Evolutionary conservation across 257 asterid species (phyloP).

Genomic region (Craterostigma plantagineum): DNA sequence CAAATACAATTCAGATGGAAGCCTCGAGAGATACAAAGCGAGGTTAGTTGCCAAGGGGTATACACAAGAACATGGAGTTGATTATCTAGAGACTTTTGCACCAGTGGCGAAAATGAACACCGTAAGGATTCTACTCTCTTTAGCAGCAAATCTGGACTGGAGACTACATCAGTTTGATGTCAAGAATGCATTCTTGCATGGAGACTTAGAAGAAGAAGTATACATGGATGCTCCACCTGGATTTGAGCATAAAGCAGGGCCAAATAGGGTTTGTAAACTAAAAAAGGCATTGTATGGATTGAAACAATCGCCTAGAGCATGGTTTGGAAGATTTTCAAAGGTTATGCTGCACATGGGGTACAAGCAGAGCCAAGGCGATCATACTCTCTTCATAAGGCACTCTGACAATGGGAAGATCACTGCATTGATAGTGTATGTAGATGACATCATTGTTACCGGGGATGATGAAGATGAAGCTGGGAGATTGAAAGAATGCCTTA

Average conservation of each 20-base stretch:
- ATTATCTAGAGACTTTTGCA: not conserved
- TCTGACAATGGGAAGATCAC: too few species aligned
- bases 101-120: constrained; percentile 3
- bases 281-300: not conserved
- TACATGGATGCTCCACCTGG: not conserved
- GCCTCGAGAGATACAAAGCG: not conserved
- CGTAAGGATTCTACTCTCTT: not conserved
- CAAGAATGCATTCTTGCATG: not conserved
- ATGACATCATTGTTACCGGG: not conserved
- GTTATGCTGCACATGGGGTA: not conserved
- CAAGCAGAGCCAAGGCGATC: not conserved
- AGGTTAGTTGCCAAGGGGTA: not conserved
- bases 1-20: not conserved
- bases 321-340: not conserved
- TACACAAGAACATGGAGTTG: not conserved
- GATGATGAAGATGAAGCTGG: not conserved
- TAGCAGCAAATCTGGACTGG: not conserved
- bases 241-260: not conserved
- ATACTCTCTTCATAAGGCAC: not conserved
- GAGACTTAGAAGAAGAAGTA: not conserved
- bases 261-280: not conserved
- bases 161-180: not conserved
- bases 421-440: not conserved
- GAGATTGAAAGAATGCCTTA: not conserved
- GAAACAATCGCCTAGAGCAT: not conserved